Evolutionary conservation across 345 rosid species (phyloP), one percentile per base, ranked within the genome.

Genomic region (Geranium brycei): DNA sequence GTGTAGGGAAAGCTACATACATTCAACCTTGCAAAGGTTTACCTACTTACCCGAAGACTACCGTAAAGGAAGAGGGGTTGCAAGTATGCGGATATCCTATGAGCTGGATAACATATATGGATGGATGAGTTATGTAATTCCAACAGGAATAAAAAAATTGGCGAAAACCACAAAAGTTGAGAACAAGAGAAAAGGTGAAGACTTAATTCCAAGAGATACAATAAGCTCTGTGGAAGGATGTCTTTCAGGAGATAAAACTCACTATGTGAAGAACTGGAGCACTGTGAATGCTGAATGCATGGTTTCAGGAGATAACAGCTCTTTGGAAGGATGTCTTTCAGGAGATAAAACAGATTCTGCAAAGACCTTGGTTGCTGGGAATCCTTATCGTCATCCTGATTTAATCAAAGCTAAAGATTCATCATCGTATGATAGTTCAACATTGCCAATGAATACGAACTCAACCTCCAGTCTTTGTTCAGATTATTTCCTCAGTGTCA

Each of bases 41-140:
- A 55, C 62, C 35, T 71, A 59, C 15, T 63, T 62, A 13, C 18
- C 69, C 31, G 59, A 68, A 51, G 75, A 66, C 32, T 66, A 58
- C 51, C 41, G 75, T 64, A 59, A 71, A 59, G 68, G 61, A 59
- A 68, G 60, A n/a, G 80, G 66, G 63, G 62, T 72, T 64, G 64
- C 68, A 2, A 68, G 68, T 61, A 40, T 68, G 28, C 78, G 73
- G 51, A 61, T 69, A 30, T 62, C 71, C 19, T 70, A 65, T 76
- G 77, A 76, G 73, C 58, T 66, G 47, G 74, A 75, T 60, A 74
- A 71, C 28, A 51, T 74, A 19, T 66, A 77, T 70, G 76, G 76
- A 19, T 79, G 84, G 87, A 85, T 77, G 89, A 76, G 63, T 19
- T 74, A 73, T 68, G 64, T 68, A 58, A 60, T 77, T 83, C 82